Conservation (phyloP, 495 filamentous ascomycete species). For the Delitschia confertaspora region DNA sequence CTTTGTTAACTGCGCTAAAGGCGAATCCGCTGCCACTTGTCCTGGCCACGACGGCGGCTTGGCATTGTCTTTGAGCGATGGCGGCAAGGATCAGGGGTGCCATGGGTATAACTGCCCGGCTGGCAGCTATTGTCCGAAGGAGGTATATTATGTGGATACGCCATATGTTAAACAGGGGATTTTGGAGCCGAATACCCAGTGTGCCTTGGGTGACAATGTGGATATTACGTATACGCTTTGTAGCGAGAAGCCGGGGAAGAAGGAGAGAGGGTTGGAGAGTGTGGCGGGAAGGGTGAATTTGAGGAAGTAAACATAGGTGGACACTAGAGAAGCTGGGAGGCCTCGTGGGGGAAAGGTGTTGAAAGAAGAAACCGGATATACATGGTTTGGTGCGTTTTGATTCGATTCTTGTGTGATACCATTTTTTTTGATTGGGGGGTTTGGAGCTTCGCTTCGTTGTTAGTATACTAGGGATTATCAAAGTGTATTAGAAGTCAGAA, state of each 20-base stretch:
- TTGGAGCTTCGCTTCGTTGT: too few relatives aligned
- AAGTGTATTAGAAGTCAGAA: too few relatives aligned
- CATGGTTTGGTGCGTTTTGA: too few relatives aligned
- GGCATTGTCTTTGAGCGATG: neutral
- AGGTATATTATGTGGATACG: neutral
- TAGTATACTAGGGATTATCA: too few relatives aligned
- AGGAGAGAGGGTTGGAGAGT: conserved; percentile 2
- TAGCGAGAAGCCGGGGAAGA: neutral
- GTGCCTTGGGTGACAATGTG: neutral
- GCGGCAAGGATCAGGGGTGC: too few relatives aligned
- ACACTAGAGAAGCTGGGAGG: too few relatives aligned
- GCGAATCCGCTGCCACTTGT: neutral
- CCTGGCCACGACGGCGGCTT: neutral
- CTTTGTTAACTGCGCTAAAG: conserved; percentile 3
- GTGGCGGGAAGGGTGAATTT: neutral
- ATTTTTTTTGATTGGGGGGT: too few relatives aligned
- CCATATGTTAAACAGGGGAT: neutral
- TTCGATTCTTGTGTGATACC: too few relatives aligned
- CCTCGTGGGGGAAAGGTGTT: too few relatives aligned
- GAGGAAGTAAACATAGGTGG: neutral
- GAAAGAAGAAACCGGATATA: too few relatives aligned
- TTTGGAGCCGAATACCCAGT: neutral
- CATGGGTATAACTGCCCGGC: neutral
- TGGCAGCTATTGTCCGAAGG: neutral
- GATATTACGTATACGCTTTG: neutral